Evolutionary conservation across 257 asterid genomes (phyloP).

Genomic region (Solanum arcanum): DNA sequence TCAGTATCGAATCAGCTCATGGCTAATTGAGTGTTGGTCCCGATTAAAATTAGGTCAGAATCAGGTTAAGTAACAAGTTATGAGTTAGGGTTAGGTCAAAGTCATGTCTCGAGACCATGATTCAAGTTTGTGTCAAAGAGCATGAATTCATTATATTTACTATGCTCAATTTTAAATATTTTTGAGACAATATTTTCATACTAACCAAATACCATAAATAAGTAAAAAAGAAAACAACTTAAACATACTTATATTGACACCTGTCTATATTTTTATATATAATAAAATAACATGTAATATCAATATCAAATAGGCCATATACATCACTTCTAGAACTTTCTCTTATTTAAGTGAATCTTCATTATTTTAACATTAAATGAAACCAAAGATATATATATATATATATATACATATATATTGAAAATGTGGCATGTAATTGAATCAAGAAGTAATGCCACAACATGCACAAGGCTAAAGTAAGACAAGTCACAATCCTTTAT

Average conservation of each 20-base stretch:
- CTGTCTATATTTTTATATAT: not conserved
- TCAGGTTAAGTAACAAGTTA: no score
- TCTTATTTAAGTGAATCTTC: not conserved
- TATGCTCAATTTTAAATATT: not conserved
- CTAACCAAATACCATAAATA: not conserved
- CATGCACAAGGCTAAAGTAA: not conserved
- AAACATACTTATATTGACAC: not conserved
- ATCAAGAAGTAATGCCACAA: not conserved
- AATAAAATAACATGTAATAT: not conserved
- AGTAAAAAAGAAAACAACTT: no score
- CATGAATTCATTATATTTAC: not conserved
- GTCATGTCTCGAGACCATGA: not conserved
- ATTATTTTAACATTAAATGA: not conserved
- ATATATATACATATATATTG: no score
- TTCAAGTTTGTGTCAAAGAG: not conserved
- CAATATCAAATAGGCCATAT: not conserved
- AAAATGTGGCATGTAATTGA: not conserved
- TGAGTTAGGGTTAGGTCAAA: not conserved
- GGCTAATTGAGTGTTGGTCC: not conserved
- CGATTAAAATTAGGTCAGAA: accelerated
- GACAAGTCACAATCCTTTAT: not conserved
- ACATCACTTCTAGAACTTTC: not conserved
- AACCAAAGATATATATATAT: not conserved
- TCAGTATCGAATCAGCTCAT: accelerated
- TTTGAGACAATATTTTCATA: not conserved